Evolutionary conservation across 2,329 filamentous ascomycete species (phyloP), one percentile per base, ranked within the genome.

Genomic region (Arthrobotrys sphaeroides): DNA sequence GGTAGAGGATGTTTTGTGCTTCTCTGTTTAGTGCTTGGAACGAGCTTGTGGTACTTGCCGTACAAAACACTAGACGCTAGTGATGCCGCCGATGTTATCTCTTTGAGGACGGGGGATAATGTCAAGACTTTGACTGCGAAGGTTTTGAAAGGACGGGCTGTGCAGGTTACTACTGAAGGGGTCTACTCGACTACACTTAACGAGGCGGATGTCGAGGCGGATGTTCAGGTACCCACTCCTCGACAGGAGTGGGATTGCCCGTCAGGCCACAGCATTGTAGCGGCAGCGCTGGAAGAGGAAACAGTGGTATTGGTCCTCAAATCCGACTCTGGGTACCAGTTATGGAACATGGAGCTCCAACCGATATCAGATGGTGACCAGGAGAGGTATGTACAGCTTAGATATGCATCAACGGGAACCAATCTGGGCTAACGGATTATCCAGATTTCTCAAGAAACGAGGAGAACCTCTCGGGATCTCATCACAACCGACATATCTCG

Each of bases 161-260:
- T 74, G 16, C 70, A 74, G 28, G 62, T 74, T 6, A 74, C 70
- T 5, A 59, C 70, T 0, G 62, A 68, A 6, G 70, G 70, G 0
- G 70, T 74, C 22, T 68, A 74, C 26, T 67, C 70, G 40, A 74
- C 70, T 20, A 64, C 47, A 31, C 43, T 74, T 33, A 51, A 68
- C 10, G 70, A 74, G 33, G 26, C 33, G 10, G 70, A 74, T 51
- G 70, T 68, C n/a, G 70, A 74, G 28, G 40, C 70, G 3, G 55
- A 62, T 3, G 38, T 74, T n/a, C 62, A 68, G 20, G 62, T 68
- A 10, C 62, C 70, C 1, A 47, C 70, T 13, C 70, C 70, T 12
- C 43, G 62, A 18, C 70, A 74, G 28, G 70, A 74, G 45, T 74
- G 70, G 70, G 70, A 74, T 49, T 74, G 70, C n/a, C 70, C 70